These are phyloP conservation scores for Penicillium atrosanguineum DNA, from an alignment of 495 filamentous ascomycete genomes.

Conservation along the genomic window DNA sequence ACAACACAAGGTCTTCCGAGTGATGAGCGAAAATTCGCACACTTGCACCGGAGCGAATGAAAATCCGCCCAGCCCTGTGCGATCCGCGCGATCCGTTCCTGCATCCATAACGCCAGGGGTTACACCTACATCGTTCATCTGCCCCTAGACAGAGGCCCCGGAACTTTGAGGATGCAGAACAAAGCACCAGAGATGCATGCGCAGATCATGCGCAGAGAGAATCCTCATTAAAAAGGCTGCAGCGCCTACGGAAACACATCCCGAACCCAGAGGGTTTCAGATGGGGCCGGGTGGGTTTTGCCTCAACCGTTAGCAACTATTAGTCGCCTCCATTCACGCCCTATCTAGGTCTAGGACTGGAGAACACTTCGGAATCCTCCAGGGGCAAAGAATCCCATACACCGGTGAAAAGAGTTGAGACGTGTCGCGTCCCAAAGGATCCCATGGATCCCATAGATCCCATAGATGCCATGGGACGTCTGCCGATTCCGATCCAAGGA, in stretches of 20 bases:
- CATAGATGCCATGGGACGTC: not conserved
- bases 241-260: conserved; percentile 5
- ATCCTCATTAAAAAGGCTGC: conserved; percentile 3
- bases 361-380: conserved; percentile 1
- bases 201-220: not conserved
- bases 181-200: not conserved
- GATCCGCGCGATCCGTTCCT: conserved; percentile 21
- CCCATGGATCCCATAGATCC: too few relatives aligned
- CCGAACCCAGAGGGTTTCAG: conserved; percentile 7
- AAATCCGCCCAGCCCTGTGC: conserved; percentile 4
- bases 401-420: not conserved
- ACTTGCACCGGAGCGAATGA: conserved; percentile 7
- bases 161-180: not conserved
- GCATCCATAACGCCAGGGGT: conserved; percentile 25
- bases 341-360: conserved; percentile 2
- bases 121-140: not conserved
- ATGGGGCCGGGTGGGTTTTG: not conserved
- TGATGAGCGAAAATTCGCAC: not conserved
- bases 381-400: not conserved
- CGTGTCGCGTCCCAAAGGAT: not conserved
- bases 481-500: not conserved
- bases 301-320: conserved; percentile 1
- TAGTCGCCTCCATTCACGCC: conserved; percentile 2
- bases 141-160: not conserved
- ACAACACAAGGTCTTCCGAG: not conserved